These are phyloP conservation scores for Scenedesmus sp. DNA, from an alignment of 163 green algal genomes.

Conservation along the genomic window DNA sequence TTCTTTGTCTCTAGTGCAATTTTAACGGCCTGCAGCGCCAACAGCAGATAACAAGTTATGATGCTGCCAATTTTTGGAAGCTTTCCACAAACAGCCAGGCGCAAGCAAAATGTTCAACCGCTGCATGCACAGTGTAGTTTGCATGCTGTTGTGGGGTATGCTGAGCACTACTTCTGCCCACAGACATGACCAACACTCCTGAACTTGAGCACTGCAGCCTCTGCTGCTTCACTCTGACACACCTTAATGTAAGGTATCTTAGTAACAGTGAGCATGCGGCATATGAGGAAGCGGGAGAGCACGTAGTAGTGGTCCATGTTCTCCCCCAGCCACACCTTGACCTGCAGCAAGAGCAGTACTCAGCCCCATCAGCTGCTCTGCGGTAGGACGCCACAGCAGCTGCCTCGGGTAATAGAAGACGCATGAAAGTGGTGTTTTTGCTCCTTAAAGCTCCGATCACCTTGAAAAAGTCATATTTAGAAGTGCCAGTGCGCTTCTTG, in stretches of 20 bases:
- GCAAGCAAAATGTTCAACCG: too few relatives aligned
- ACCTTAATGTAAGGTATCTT: constrained; percentile 89
- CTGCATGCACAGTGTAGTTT: too few relatives aligned
- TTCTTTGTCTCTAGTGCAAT: constrained; percentile 97
- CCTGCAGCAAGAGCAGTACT: constrained; percentile 59
- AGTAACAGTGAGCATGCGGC: constrained; percentile 92
- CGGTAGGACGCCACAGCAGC: neutral
- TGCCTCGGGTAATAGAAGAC: neutral
- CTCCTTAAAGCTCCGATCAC: constrained; percentile 27
- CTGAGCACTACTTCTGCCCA: neutral
- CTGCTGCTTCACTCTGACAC: neutral
- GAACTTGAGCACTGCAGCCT: neutral
- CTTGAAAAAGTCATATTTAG: constrained; percentile 88
- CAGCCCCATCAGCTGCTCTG: neutral
- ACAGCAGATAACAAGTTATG: too few relatives aligned
- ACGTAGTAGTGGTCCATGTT: constrained; percentile 92
- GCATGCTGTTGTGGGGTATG: too few relatives aligned
- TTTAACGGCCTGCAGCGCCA: constrained; percentile 82
- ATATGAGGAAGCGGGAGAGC: constrained; percentile 93
- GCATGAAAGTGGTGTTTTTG: neutral
- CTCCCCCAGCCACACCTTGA: constrained; percentile 88
- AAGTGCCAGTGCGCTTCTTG: constrained; percentile 61
- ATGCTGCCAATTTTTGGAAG: too few relatives aligned
- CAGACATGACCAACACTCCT: neutral
- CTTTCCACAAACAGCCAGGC: too few relatives aligned